Evolutionary conservation across 768 basidiomycete species (phyloP), one percentile per base, ranked within the genome.

Genomic region (Suillus variegatus): DNA sequence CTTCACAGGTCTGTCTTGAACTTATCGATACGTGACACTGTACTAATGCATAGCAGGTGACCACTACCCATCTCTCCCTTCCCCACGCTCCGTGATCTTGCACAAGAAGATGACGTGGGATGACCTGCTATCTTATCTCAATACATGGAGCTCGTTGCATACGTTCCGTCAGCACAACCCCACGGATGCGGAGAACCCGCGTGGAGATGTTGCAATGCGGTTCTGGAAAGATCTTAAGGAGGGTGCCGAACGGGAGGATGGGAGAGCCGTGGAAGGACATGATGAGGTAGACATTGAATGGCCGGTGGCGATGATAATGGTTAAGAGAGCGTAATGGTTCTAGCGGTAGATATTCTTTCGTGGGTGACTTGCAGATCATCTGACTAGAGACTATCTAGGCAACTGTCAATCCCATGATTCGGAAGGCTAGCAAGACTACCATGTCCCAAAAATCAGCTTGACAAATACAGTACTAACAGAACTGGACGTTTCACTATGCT

Each of bases 101-200:
- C 80, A 76, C 25, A 86, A 85, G 69, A 77, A 72, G 46, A 85
- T 89, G 82, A 82, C 84, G 0, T 91, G 89, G 90, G 80, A 82
- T 14, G 86, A 86, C 64, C 76, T 94, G 0, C 80, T 90, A 6
- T 83, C 80, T 2, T 94, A 93, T 72, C 78, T 94, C 22, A 80
- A 85, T 56, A 92, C 92, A 0, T 89, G 84, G 80, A 92, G 89
- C 69, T 78, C 91, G 2, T 76, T 92, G 58, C 86, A 90, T 66
- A 86, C 84, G 14, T 94, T 84, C 74, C 85, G 87, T 66, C 88
- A 90, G 67, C 71, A 71, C 13, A 82, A 87, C 71, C 90, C 91
- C 0, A 81, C 84, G 38, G 90, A 93, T 70, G 65, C 62, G 16
- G 68, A 72, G 51, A 73, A 78, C 32, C 67, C 73, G 0, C 86